Base-by-base conservation (phyloP, 192 early-diverging fungal species). In the Chytriomyces hyalinus region DNA sequence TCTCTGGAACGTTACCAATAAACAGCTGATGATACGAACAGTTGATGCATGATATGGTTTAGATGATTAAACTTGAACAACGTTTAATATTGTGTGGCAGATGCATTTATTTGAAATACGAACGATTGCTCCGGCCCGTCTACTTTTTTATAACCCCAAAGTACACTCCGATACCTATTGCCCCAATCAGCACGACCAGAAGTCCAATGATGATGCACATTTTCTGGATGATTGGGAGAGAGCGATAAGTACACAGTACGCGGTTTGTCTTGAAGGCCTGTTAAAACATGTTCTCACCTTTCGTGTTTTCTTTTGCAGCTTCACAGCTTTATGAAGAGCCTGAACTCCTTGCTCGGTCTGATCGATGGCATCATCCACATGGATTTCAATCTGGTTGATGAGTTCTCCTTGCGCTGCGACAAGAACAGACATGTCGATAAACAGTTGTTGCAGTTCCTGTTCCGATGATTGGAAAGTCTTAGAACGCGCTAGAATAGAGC, bases 401-500 rank as follows among this genome's bases (percentile, higher is more conserved):
- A 90, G 75, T 48, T 93, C 91, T 44, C 88, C 94, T 73, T 95
- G 94, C 1, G 89, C 87, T 46, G 87, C 87, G 0, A 95, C 91
- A 26, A 95, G 81, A 45, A 94, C 93, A 47, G 93, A 86, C 93
- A 96, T 95, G 74, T 96, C 94, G 48, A 92, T 89, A 69, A 95
- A 96, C 45, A 96, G 81, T 85, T 95, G 91, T 82, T 94, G 93
- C 57, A 96, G 83, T 87, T 96, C 94, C 89, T 92, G 45, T 51
- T 36, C 85, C 89, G 17, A 92, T 53, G 73, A 93, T 65, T 4
- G 15, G 20, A 10, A 0, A 70, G 22, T 24, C 51, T 36, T 0
- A 53, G 5, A 53, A 15, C n/a, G 6, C 53, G 20, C 17, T 22
- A 63, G 26, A 8, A 3, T 7, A 43, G 49, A 7, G 48, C 62